These are phyloP conservation scores for Geotrichum reessii DNA, from an alignment of 1,139 yeast genomes.

Conservation along the genomic window DNA sequence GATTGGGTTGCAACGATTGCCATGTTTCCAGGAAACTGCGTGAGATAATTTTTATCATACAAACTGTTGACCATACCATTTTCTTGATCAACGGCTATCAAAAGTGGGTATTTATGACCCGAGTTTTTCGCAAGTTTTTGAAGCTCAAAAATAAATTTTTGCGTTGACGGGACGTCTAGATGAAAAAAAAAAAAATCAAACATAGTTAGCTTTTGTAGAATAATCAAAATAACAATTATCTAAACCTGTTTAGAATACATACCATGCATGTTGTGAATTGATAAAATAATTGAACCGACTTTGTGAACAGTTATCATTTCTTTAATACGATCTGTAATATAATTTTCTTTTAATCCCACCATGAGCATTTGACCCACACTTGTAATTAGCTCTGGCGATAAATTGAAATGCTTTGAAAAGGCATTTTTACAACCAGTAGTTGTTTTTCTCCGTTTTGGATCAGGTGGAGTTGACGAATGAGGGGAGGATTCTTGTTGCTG, in stretches of 20 bases:
- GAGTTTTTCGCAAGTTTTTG: constrained; percentile 53
- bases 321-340: constrained; percentile 52
- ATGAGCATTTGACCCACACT: constrained; percentile 52
- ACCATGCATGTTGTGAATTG: constrained; percentile 46
- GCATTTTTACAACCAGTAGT: not conserved
- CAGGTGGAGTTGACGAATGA: not conserved
- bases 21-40: constrained; percentile 65
- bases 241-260: not conserved
- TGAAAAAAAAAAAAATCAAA: no score
- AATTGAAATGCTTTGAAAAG: constrained; percentile 3
- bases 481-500: no score
- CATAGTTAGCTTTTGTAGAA: not conserved
- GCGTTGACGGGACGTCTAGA: constrained; percentile 47
- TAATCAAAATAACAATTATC: not conserved
- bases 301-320: constrained; percentile 51
- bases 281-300: constrained; percentile 54
- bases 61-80: constrained; percentile 51
- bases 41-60: constrained; percentile 48
- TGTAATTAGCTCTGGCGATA: constrained; percentile 23
- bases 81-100: constrained; percentile 44
- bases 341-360: constrained; percentile 59
- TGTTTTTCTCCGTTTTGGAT: not conserved
- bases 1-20: constrained; percentile 57
- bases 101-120: constrained; percentile 50
- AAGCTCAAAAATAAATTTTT: constrained; percentile 48